Evolutionary conservation across 306 rosid species (phyloP), one percentile per base, ranked within the genome.

Genomic region (Acacia acuminata): DNA sequence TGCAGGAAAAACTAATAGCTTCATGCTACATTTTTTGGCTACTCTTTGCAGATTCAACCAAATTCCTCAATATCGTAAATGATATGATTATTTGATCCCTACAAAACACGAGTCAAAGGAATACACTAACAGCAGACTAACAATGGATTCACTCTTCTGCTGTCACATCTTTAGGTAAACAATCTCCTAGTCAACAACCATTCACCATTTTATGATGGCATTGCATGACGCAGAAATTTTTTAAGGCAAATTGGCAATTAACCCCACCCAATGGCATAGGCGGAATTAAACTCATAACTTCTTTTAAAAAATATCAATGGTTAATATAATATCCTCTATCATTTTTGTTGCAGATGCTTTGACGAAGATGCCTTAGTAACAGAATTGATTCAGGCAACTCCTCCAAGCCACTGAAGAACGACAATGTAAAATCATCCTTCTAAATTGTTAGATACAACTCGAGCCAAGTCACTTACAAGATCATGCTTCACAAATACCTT

Each of bases 31-130:
- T 79, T 24, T 22, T 67, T 44, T 45, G 67, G 7, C 0, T 24
- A 20, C 67, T 60, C 75, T 79, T 68, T 77, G 75, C 75, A 86
- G 32, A 38, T 77, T 55, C 56, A 60, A 77, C 65, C 43, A 83
- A 24, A 10, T 48, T 47, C 83, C 72, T 45, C 36, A 38, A 81
- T 63, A 83, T 67, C 48, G 70, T 60, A 17, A 81, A 74, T 14
- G 51, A 81, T 20, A 19, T 19, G 34, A 55, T 61, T 40, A 71
- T 73, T 83, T 64, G 44, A 58, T 81, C 76, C 72, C 51, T 19
- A 48, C 51, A 74, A 38, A 78, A 45, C 40, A 69, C 6, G 32
- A 71, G 27, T 36, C 60, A 67, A 30, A 1, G 58, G 42, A 44
- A 56, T 25, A 58, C 60, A 48, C 17, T 72, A 42, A 20, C 83